A percentile compares a stretch with the other conserved stretches of the same genome.
Conservation (phyloP, 257 asterid species). For the Schizonepeta tenuifolia region DNA sequence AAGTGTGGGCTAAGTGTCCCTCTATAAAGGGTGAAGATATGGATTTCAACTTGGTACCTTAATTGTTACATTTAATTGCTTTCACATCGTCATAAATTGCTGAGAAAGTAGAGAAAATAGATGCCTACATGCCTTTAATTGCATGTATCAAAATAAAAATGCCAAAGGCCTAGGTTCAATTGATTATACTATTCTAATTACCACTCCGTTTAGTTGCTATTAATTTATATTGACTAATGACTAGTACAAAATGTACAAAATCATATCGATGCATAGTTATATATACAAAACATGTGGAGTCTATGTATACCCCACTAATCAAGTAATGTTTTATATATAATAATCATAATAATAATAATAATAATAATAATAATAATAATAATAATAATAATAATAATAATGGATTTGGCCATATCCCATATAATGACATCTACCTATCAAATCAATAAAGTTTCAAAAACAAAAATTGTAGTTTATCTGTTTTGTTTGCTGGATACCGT, state of each 20-base stretch:
- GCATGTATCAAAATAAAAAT: conserved; percentile 29
- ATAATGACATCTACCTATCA: conserved; percentile 2
- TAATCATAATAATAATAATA: too few relatives aligned
- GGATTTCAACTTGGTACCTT: conserved; percentile 30
- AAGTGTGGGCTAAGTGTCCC: conserved; percentile 28
- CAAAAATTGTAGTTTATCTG: too few relatives aligned
- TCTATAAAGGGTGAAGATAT: conserved; percentile 10
- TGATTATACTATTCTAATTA: not conserved
- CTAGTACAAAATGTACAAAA: too few relatives aligned
- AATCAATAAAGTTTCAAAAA: conserved; percentile 6
- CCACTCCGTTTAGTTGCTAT: too few relatives aligned
- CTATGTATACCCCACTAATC: too few relatives aligned
- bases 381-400: not conserved
- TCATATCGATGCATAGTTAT: too few relatives aligned
- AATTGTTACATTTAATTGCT: conserved; percentile 34
- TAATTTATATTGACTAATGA: too few relatives aligned
- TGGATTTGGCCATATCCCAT: not conserved
- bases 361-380: not conserved
- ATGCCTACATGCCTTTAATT: conserved; percentile 34
- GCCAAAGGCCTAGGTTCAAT: not conserved
- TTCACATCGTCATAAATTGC: conserved; percentile 46
- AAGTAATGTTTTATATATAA: too few relatives aligned
- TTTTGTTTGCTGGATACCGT: too few relatives aligned
- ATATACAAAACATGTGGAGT: too few relatives aligned
- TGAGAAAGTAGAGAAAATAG: conserved; percentile 43